Evolutionary conservation across 2,329 filamentous ascomycete genomes (phyloP).

Genomic region (Tolypocladium pustulatum): DNA sequence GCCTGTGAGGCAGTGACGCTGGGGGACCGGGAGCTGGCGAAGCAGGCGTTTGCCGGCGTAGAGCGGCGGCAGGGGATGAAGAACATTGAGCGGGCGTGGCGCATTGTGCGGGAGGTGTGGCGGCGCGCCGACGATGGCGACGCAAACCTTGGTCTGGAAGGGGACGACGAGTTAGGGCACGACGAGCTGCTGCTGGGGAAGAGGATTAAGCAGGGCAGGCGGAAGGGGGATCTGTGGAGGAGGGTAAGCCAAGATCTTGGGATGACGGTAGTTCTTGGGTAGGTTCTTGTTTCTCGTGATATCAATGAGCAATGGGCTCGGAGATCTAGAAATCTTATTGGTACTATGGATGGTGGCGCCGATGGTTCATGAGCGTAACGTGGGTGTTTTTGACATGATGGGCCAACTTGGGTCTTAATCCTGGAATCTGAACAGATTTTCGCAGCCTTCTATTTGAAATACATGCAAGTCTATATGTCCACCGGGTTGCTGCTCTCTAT

Average conservation of each 20-base stretch:
- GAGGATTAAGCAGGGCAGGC: neutral
- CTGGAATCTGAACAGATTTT: neutral
- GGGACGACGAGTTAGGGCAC: conserved; percentile 11
- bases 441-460: neutral
- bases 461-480: no score
- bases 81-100: conserved; percentile 52
- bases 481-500: no score
- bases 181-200: neutral
- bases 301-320: neutral
- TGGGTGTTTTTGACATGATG: neutral
- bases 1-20: conserved; percentile 44
- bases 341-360: neutral
- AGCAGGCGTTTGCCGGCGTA: conserved; percentile 40
- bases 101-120: conserved; percentile 53
- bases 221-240: neutral
- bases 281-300: neutral
- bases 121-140: conserved; percentile 31
- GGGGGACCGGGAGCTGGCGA: conserved; percentile 40
- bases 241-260: neutral
- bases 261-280: neutral
- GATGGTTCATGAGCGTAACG: neutral
- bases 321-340: neutral
- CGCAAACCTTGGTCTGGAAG: conserved; percentile 4
- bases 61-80: conserved; percentile 52
- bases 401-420: neutral